Base-by-base conservation (phyloP, 1,139 yeast genomes). In the Taphrina pruni region DNA sequence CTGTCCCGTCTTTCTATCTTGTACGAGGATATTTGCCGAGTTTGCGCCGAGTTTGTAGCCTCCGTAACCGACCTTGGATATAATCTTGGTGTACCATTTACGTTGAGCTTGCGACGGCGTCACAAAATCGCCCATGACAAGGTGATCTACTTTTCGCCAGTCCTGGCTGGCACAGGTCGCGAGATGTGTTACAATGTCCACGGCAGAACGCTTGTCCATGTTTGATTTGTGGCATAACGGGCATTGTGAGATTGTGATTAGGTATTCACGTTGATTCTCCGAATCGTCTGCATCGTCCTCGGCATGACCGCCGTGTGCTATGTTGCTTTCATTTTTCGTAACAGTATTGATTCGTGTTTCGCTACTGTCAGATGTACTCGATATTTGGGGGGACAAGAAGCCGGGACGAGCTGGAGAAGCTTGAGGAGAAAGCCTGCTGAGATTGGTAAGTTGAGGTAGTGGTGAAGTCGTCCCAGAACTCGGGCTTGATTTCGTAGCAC, bases 21-120 rank as follows among this genome's bases (percentile, higher is more conserved):
- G 98, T 1, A 94, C 98, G 67, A 94, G 81, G 54, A 94, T 94
- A 76, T 93, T 93, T 14, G 98, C 99, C 60, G 95, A 90, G 76
- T 93, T 90, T 50, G 92, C 88, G 0, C 99, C 99, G 41, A 93
- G 79, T 62, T 88, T 86, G 77, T 92, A 89, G 74, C 89, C 88
- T 0, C 99, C 99, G 76, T 91, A 92, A 0, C 96, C 90, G 60
- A 94, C 80, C 76, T 91, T 93, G 69, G 92, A 89, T 71, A 92
- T 51, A 54, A 72, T 85, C 75, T 89, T 91, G 6, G 93, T 84
- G 74, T 89, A 90, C 98, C 98, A 92, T 72, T 94, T 85, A 74
- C 90, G 87, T 2, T 94, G 85, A 0, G 98, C 98, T 73, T 88
- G 86, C 70, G 86, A 88, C 0, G 95, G 86, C 0, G 97, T 86